phyloP scores from a whole-genome alignment of 108 stramenopile species.

The Parmales sp. region DNA sequence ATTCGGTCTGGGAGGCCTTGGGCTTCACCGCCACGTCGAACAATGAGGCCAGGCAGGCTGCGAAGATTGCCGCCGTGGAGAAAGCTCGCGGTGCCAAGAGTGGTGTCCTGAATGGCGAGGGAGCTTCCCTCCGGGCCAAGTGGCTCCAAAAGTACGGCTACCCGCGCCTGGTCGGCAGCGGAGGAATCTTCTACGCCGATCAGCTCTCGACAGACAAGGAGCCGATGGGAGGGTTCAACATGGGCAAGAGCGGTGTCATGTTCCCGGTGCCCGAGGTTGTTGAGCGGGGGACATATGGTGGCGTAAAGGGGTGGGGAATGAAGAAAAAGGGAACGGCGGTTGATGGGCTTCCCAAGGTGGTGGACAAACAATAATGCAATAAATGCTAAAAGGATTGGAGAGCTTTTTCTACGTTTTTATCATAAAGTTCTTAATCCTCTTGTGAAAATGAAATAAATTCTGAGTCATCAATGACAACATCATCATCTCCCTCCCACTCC shows the following conservation, averaged over 20 bases:
- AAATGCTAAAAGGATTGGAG: no score
- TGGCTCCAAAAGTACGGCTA: conserved; percentile 82
- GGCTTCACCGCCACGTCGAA: conserved; percentile 82
- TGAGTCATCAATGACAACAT: no score
- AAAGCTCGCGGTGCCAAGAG: conserved; percentile 53
- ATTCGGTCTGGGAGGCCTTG: conserved; percentile 68
- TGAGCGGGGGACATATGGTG: conserved; percentile 59
- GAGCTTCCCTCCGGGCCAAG: conserved; percentile 54
- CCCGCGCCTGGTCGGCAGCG: conserved; percentile 70
- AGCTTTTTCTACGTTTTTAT: no score
- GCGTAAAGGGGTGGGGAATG: conserved; percentile 79
- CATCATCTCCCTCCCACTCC: no score
- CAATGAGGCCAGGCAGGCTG: conserved; percentile 71
- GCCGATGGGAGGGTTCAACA: conserved; percentile 82
- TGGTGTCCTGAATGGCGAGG: conserved; percentile 56
- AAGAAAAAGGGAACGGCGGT: conserved; percentile 67
- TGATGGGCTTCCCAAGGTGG: conserved; percentile 58
- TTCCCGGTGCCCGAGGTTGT: conserved; percentile 74
- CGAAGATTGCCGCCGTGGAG: conserved; percentile 72
- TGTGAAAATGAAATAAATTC: no score
- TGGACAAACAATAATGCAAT: no score
- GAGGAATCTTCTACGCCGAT: conserved; percentile 81
- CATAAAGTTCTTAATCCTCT: no score
- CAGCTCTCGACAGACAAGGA: conserved; percentile 71
- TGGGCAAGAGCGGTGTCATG: conserved; percentile 72